Conservation (phyloP, 1,139 yeast genomes). For the Yamadazyma buinensis region DNA sequence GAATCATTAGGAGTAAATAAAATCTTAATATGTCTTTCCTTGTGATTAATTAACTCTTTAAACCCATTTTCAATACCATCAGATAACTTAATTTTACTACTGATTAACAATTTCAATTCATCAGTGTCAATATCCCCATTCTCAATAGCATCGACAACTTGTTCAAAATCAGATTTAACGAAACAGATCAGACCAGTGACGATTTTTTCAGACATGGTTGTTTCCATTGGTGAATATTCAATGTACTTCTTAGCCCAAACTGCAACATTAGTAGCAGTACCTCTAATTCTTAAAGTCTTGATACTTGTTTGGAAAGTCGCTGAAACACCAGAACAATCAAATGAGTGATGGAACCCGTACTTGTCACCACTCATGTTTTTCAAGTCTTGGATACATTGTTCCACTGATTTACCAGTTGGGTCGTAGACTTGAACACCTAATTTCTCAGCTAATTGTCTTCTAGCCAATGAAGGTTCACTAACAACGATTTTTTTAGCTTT, state of each 20-base stretch:
- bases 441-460: constrained; percentile 50
- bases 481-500: constrained; percentile 52
- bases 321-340: constrained; percentile 61
- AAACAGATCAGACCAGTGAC: constrained; percentile 43
- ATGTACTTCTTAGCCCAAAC: constrained; percentile 45
- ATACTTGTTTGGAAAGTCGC: constrained; percentile 51
- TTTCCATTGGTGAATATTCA: constrained; percentile 34
- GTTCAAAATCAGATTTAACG: constrained; percentile 32
- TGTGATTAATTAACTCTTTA: constrained; percentile 30
- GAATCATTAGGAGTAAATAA: constrained; percentile 24
- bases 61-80: constrained; percentile 34
- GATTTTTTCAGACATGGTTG: constrained; percentile 34
- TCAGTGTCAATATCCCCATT: constrained; percentile 23
- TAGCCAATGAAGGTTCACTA: constrained; percentile 55
- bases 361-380: constrained; percentile 39
- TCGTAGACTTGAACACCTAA: constrained; percentile 50
- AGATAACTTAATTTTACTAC: constrained; percentile 30
- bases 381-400: constrained; percentile 28
- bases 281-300: constrained; percentile 52
- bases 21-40: constrained; percentile 35
- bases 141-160: constrained; percentile 31
- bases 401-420: constrained; percentile 37
- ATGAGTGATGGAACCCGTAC: constrained; percentile 54
- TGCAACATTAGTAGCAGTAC: constrained; percentile 62
- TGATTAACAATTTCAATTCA: constrained; percentile 25